phyloP scores from a whole-genome alignment of 2,329 filamentous ascomycete species.

The Aspergillus carbonarius region DNA sequence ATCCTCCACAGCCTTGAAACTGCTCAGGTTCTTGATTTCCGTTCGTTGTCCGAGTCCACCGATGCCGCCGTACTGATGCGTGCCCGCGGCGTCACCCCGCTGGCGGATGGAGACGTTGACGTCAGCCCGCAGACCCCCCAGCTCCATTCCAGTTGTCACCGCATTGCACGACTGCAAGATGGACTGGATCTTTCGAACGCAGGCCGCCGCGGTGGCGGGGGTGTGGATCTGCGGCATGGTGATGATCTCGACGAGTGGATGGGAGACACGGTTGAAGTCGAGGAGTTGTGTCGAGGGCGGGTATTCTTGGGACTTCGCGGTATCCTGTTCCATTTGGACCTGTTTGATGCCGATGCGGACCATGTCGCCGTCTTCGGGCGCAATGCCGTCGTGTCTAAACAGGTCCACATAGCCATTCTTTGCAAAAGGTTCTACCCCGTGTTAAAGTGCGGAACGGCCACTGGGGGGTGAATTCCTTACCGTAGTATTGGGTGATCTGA shows the following conservation, averaged over 20 bases:
- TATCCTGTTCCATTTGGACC: conserved; percentile 96
- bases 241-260: conserved; percentile 93
- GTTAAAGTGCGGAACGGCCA: conserved; percentile 6
- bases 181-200: conserved; percentile 84
- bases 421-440: conserved; percentile 56
- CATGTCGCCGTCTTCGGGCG: conserved; percentile 67
- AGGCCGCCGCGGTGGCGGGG: conserved; percentile 80
- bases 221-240: conserved; percentile 85
- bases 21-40: conserved; percentile 96
- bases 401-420: conserved; percentile 71
- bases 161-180: conserved; percentile 78
- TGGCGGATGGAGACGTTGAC: conserved; percentile 87
- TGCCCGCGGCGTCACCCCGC: conserved; percentile 48
- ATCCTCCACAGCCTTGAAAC: conserved; percentile 92
- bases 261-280: conserved; percentile 90
- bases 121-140: conserved; percentile 85
- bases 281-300: conserved; percentile 72
- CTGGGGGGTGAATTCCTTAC: conserved; percentile 26
- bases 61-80: conserved; percentile 57
- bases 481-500: conserved; percentile 96
- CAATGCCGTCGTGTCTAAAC: conserved; percentile 73
- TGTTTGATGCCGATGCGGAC: conserved; percentile 82
- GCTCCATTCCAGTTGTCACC: conserved; percentile 88
- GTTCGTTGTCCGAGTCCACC: conserved; percentile 76
- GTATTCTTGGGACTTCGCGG: conserved; percentile 85